Evolutionary conservation across 352 stramenopile genomes (phyloP).

Genomic region (Globisporangium nodosum): DNA sequence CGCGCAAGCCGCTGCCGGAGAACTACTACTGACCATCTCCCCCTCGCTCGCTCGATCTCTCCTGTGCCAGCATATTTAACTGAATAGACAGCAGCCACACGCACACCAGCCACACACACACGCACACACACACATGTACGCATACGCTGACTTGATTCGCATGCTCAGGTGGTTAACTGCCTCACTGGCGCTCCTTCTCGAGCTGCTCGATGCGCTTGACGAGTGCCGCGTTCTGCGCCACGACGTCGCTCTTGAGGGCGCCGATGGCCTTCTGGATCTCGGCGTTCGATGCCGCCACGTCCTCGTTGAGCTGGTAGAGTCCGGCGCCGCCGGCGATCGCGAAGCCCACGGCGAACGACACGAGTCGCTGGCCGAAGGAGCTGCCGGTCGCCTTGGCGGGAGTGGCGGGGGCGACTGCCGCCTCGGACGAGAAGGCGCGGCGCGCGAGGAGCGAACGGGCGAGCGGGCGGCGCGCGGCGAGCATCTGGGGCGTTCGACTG

Average conservation of each 20-base stretch:
- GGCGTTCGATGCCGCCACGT: conserved; percentile 64
- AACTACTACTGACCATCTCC: conserved; percentile 12
- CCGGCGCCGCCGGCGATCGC: conserved; percentile 52
- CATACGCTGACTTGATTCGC: not conserved
- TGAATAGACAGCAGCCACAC: not conserved
- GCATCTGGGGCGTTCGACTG: conserved; percentile 10
- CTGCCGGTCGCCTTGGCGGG: conserved; percentile 36
- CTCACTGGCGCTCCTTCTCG: conserved; percentile 63
- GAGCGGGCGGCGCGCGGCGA: not conserved
- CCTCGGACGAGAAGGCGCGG: conserved; percentile 55
- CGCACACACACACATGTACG: not conserved
- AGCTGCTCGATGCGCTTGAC: conserved; percentile 68
- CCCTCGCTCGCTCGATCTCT: not conserved
- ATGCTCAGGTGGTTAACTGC: not conserved
- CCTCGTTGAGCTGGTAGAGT: conserved; percentile 66
- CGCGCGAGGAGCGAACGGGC: conserved; percentile 10
- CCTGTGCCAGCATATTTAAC: not conserved
- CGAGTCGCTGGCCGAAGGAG: conserved; percentile 65
- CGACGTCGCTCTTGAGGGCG: conserved; percentile 60
- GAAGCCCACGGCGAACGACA: conserved; percentile 68
- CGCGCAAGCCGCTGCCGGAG: conserved; percentile 8
- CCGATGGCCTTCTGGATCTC: conserved; percentile 64
- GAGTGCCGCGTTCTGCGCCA: conserved; percentile 65
- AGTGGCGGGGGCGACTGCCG: conserved; percentile 3
- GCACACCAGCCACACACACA: too few species aligned